Percentiles rank a stretch among this genome's conserved stretches.
These are phyloP conservation scores for Tylopilus vinaceipallidus DNA, from an alignment of 768 basidiomycete species.

Conservation along the genomic window DNA sequence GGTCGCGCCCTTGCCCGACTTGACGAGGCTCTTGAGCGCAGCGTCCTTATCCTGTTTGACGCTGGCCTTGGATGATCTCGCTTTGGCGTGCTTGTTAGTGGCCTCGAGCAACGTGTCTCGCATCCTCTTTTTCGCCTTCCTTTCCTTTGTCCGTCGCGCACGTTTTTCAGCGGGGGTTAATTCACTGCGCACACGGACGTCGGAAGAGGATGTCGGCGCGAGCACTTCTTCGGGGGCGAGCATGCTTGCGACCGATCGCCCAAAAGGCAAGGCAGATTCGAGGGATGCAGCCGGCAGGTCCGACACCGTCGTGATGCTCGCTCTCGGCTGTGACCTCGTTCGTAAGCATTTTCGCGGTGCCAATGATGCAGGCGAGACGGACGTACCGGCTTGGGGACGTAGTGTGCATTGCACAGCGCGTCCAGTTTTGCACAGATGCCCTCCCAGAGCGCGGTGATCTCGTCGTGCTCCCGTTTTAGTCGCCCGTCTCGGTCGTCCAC, in stretches of 20 bases:
- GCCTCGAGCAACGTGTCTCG: conserved; percentile 61
- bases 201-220: conserved; percentile 47
- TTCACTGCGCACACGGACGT: conserved; percentile 69
- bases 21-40: conserved; percentile 79
- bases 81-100: conserved; percentile 54
- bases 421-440: conserved; percentile 85
- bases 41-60: conserved; percentile 83
- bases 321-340: conserved; percentile 66
- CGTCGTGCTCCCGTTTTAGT: conserved; percentile 83
- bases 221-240: conserved; percentile 94
- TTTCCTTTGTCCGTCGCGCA: conserved; percentile 60
- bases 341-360: conserved; percentile 2
- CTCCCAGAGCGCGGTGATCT: conserved; percentile 82
- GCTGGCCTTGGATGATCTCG: conserved; percentile 39
- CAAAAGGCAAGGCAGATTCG: conserved; percentile 89
- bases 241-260: conserved; percentile 70
- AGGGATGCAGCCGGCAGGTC: conserved; percentile 80
- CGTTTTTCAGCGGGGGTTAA: conserved; percentile 85
- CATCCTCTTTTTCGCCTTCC: conserved; percentile 70
- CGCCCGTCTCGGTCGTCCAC: conserved; percentile 86
- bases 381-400: conserved; percentile 88
- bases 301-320: conserved; percentile 76
- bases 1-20: conserved; percentile 82
- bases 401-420: conserved; percentile 92
- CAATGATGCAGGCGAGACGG: neutral